Percentiles rank a stretch among this genome's conserved stretches.
These are phyloP conservation scores for Dryas drummondii DNA, from an alignment of 306 rosid genomes.

Conservation along the genomic window DNA sequence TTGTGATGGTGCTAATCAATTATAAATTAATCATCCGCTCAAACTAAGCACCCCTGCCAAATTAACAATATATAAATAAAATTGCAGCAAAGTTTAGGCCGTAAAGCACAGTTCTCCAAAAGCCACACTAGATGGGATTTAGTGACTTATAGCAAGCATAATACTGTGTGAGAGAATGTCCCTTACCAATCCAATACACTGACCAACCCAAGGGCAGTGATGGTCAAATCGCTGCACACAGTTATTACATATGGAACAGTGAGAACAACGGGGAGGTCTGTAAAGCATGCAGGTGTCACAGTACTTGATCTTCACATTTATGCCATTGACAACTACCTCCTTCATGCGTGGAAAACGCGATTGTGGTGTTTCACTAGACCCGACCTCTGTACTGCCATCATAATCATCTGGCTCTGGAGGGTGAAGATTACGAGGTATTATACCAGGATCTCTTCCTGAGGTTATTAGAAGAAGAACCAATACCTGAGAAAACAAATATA, in stretches of 20 bases:
- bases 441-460: conserved; percentile 42
- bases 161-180: neutral
- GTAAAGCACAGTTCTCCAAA: neutral
- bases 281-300: conserved; percentile 46
- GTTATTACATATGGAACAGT: conserved; percentile 43
- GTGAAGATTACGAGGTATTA: conserved; percentile 36
- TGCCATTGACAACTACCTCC: conserved; percentile 35
- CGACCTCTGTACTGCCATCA: conserved; percentile 31
- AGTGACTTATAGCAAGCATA: neutral
- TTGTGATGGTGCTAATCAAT: neutral
- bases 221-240: conserved; percentile 39
- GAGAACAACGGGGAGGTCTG: conserved; percentile 43
- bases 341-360: conserved; percentile 24
- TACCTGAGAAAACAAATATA: conserved; percentile 23
- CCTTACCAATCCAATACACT: conserved; percentile 40
- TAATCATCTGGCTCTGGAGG: conserved; percentile 40
- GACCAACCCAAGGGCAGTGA: conserved; percentile 49
- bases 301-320: conserved; percentile 36
- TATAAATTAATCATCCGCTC: neutral
- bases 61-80: neutral
- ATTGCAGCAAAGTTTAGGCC: neutral
- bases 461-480: conserved; percentile 34
- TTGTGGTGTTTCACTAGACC: conserved; percentile 28
- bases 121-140: neutral
- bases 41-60: neutral